These are phyloP conservation scores for Hypholoma sublateritium DNA, from an alignment of 768 basidiomycete species.

Conservation along the genomic window DNA sequence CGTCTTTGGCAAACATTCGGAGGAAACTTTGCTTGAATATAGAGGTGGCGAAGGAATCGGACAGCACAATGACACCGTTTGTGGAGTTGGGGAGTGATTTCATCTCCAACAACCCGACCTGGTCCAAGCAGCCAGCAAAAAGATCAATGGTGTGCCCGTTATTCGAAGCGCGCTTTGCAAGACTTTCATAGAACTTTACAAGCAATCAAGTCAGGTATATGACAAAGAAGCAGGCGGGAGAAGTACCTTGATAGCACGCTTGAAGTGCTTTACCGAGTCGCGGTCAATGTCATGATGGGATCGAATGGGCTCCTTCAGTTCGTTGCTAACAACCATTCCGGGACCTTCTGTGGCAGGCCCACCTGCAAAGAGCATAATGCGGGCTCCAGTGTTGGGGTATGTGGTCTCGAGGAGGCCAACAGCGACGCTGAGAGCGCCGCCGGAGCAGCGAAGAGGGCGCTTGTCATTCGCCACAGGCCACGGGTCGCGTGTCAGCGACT, in stretches of 20 bases:
- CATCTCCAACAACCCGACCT: slow-evolving; percentile 98
- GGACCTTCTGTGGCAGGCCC: slow-evolving; percentile 97
- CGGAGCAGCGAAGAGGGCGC: slow-evolving; percentile 90
- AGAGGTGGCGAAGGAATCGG: slow-evolving; percentile 95
- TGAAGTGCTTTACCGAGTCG: slow-evolving; percentile 96
- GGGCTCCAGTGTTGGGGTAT: slow-evolving; percentile 93
- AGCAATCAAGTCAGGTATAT: slow-evolving; percentile 4
- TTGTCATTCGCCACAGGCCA: slow-evolving; percentile 98
- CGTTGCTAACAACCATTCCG: slow-evolving; percentile 93
- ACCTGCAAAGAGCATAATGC: slow-evolving; percentile 95
- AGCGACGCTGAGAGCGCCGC: slow-evolving; percentile 91
- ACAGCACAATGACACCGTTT: slow-evolving; percentile 93
- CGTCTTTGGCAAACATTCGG: slow-evolving; percentile 89
- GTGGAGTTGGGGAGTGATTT: slow-evolving; percentile 93
- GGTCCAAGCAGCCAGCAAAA: slow-evolving; percentile 96
- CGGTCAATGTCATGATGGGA: slow-evolving; percentile 99
- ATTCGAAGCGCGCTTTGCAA: slow-evolving; percentile 89
- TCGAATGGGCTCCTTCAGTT: slow-evolving; percentile 95
- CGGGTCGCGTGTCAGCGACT: slow-evolving; percentile 84
- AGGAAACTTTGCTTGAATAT: slow-evolving; percentile 99
- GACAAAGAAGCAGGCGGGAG: neutral
- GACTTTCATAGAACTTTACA: slow-evolving; percentile 89
- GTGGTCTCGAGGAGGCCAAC: slow-evolving; percentile 92
- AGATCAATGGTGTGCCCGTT: slow-evolving; percentile 95
- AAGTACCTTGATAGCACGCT: slow-evolving; percentile 88